Conservation (phyloP, 148 eudicot genomes). For the Fagopyrum tataricum region DNA sequence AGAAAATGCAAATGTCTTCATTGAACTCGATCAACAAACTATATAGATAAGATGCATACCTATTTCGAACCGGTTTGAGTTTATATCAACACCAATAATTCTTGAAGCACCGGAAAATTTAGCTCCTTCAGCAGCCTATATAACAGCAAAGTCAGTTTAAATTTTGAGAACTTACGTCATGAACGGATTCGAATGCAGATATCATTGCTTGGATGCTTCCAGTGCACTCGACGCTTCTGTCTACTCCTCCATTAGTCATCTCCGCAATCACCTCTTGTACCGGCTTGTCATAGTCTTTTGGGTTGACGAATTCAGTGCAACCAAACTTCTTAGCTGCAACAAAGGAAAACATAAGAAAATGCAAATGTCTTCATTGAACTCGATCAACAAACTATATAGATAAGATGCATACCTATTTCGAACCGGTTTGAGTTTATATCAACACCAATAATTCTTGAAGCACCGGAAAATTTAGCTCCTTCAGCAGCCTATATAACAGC, state of each 20-base stretch:
- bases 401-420: conserved; percentile 22
- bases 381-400: background rate
- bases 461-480: conserved; percentile 53
- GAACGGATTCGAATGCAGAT: conserved; percentile 56
- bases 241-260: conserved; percentile 57
- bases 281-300: conserved; percentile 39
- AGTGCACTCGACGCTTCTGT: conserved; percentile 51
- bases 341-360: background rate
- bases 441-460: conserved; percentile 53
- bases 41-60: conserved; percentile 15
- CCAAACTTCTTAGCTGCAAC: conserved; percentile 48
- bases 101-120: conserved; percentile 50
- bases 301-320: conserved; percentile 45
- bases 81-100: conserved; percentile 52
- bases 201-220: conserved; percentile 56
- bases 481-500: conserved; percentile 36
- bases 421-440: conserved; percentile 34
- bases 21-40: background rate
- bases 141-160: background rate
- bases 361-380: background rate
- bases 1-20: background rate
- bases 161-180: conserved; percentile 30
- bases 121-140: conserved; percentile 57
- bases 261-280: conserved; percentile 28
- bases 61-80: conserved; percentile 25